Percentiles rank a stretch among this genome's conserved stretches.
These are phyloP conservation scores for Camillea tinctor DNA, from an alignment of 2,329 filamentous ascomycete species.

Conservation along the genomic window DNA sequence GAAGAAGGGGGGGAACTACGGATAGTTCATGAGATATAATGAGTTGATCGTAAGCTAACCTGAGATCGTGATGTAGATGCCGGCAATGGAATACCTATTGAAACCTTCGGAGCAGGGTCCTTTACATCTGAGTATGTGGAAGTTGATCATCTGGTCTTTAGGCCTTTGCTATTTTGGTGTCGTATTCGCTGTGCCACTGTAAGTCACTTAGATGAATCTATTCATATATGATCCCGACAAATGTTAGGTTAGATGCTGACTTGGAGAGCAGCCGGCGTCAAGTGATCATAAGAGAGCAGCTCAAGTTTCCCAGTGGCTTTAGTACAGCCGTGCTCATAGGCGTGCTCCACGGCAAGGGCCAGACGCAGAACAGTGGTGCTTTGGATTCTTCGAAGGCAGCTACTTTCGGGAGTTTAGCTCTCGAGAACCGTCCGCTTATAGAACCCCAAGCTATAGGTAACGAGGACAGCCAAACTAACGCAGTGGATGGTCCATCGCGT, in stretches of 20 bases:
- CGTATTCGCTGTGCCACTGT: slow-evolving; percentile 89
- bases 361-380: slow-evolving; percentile 31
- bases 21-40: neutral
- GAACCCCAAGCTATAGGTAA: slow-evolving; percentile 18
- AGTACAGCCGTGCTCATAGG: slow-evolving; percentile 92
- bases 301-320: slow-evolving; percentile 94
- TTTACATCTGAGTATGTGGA: slow-evolving; percentile 67
- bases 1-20: too few relatives aligned
- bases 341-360: slow-evolving; percentile 71
- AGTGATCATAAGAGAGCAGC: slow-evolving; percentile 87
- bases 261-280: slow-evolving; percentile 61
- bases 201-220: slow-evolving; percentile 24
- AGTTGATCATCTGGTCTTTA: slow-evolving; percentile 84
- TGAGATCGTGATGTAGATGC: slow-evolving; percentile 52
- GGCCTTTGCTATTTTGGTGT: slow-evolving; percentile 96
- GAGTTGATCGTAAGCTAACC: slow-evolving; percentile 1
- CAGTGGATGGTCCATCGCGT: slow-evolving; percentile 24
- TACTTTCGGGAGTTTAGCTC: slow-evolving; percentile 33
- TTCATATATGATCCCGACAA: neutral
- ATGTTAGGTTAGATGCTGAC: slow-evolving; percentile 7
- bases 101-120: slow-evolving; percentile 76
- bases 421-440: slow-evolving; percentile 32
- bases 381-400: slow-evolving; percentile 30
- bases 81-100: slow-evolving; percentile 85
- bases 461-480: slow-evolving; percentile 15